Base-by-base conservation (phyloP, 139 green algal species). In the Gonium pectorale region DNA sequence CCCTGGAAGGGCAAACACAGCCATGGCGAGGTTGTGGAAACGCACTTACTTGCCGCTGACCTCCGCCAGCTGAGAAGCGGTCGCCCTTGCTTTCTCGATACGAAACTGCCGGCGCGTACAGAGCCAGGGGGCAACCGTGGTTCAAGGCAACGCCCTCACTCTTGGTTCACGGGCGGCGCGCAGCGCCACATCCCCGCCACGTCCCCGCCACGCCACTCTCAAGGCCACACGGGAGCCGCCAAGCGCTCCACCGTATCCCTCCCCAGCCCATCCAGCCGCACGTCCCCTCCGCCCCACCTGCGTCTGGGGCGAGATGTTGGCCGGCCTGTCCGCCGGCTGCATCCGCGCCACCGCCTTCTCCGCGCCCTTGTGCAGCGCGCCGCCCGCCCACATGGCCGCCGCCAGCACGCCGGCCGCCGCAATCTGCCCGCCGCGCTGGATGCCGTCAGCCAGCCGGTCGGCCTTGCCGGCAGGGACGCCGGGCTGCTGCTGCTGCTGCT, bases 21-120 rank as follows among this genome's bases (percentile, higher is more conserved):
- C n/a, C n/a, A n/a, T n/a, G n/a, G n/a, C n/a, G n/a, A n/a, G n/a
- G n/a, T n/a, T n/a, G n/a, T n/a, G n/a, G n/a, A n/a, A n/a, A n/a
- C n/a, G n/a, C n/a, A 38, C 73, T 69, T 37, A 81, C 73, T 21
- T 62, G 52, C 73, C 73, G 54, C 73, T 81, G 38, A 54, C 54
- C 26, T 81, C 73, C 26, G 73, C 73, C 52, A 43, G 37, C 35
- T 27, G 8, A 5, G 52, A 26, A 3, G 73, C 73, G 26, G 68
- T 26, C 3, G 52, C 41, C 73, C 40, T 68, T 37, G 73, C 73
- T 29, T 31, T 21, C 52, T 81, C 35, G 26, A 81, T 5, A 22
- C 73, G 73, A 0, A 37, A 52, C 73, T 81, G 37, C 0, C 26
- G 5, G 63, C 63, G 33, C 35, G 5, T 29, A 46, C 8, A 5